Percentiles rank a stretch among this genome's conserved stretches.
phyloP scores from a whole-genome alignment of 352 stramenopile species.

The Globisporangium cylindrosporum region DNA sequence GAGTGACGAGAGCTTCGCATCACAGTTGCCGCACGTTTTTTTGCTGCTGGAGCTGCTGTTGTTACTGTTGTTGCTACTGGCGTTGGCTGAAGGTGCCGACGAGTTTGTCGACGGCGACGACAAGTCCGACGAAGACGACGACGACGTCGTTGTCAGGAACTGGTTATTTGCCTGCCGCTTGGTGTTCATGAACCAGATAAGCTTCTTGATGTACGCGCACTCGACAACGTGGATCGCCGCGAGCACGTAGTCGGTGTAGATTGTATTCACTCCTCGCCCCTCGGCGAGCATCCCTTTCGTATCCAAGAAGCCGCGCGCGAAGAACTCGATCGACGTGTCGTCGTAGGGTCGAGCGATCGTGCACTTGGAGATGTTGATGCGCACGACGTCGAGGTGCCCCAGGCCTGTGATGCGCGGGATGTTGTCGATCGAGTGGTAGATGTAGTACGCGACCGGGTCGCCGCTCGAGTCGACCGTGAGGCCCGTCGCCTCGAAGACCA shows the following conservation, averaged over 20 bases:
- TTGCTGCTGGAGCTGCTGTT: background rate
- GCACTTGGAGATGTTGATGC: conserved; percentile 16
- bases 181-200: conserved; percentile 5
- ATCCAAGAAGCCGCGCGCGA: conserved; percentile 3
- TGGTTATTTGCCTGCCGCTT: background rate
- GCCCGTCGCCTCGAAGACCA: conserved; percentile 48
- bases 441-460: conserved; percentile 27
- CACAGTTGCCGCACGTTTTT: conserved; percentile 7
- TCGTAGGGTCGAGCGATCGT: background rate
- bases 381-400: conserved; percentile 13
- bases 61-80: background rate
- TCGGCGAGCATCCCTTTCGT: background rate
- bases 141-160: background rate
- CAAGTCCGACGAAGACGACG: background rate
- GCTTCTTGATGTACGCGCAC: conserved; percentile 11
- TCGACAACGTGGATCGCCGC: conserved; percentile 6
- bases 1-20: background rate
- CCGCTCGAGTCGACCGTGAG: conserved; percentile 33
- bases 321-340: conserved; percentile 5
- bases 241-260: conserved; percentile 8
- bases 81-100: conserved; percentile 16
- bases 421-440: conserved; percentile 16
- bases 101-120: conserved; percentile 10
- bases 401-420: conserved; percentile 18
- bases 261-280: background rate